phyloP scores from a whole-genome alignment of 495 filamentous ascomycete genomes.

The Parathielavia appendiculata region DNA sequence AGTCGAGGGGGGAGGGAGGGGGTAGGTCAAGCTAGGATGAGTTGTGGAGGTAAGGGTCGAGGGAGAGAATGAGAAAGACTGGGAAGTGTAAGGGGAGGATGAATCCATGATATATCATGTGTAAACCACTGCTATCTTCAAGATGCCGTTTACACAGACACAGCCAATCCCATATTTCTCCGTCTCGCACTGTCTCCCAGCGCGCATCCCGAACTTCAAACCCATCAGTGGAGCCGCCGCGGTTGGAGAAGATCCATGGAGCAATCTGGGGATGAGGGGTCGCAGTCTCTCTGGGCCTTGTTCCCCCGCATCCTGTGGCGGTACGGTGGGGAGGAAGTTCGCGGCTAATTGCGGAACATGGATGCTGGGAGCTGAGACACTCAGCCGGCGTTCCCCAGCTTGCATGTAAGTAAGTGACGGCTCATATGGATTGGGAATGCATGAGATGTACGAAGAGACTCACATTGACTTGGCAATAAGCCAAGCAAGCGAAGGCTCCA shows the following conservation, averaged over 20 bases:
- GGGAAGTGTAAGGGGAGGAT: neutral
- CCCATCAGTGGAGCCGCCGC: slow-evolving; percentile 6
- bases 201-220: neutral
- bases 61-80: too few species aligned
- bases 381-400: slow-evolving; percentile 1
- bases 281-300: slow-evolving; percentile 2
- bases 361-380: neutral
- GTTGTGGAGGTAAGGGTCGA: neutral
- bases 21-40: neutral
- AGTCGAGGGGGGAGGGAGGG: neutral
- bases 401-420: neutral
- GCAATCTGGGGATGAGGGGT: slow-evolving; percentile 6
- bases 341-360: slow-evolving; percentile 22
- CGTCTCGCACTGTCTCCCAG: slow-evolving; percentile 21
- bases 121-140: neutral
- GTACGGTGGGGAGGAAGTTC: slow-evolving; percentile 9
- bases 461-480: too few species aligned
- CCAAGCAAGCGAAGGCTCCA: too few species aligned
- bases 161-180: slow-evolving; percentile 20
- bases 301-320: slow-evolving; percentile 2
- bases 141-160: neutral
- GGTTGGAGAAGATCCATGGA: neutral
- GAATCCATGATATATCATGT: neutral
- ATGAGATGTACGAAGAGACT: neutral
- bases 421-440: neutral